Evolutionary conservation across 805 yeast genomes (phyloP).

Genomic region (Komagataella pastoris): DNA sequence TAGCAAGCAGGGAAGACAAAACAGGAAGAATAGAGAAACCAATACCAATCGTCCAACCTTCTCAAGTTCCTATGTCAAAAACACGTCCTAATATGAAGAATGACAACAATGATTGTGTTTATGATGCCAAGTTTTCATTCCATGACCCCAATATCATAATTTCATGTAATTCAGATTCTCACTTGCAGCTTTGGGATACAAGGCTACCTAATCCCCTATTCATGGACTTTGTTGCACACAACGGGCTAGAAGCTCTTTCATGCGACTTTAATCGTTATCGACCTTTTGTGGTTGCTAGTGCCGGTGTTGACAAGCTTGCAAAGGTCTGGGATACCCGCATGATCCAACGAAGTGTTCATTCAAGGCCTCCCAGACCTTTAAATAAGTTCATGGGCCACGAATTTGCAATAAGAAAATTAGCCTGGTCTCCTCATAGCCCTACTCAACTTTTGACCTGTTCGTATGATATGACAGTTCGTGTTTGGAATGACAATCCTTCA

Average conservation of each 20-base stretch:
- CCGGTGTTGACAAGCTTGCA: constrained; percentile 81
- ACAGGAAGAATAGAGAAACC: constrained; percentile 8
- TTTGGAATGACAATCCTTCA: constrained; percentile 70
- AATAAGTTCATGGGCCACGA: constrained; percentile 82
- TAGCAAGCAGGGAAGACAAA: constrained; percentile 16
- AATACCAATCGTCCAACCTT: constrained; percentile 6
- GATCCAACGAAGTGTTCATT: constrained; percentile 32
- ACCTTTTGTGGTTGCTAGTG: constrained; percentile 67
- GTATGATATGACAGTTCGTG: constrained; percentile 84
- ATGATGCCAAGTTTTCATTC: constrained; percentile 73
- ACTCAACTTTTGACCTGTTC: constrained; percentile 62
- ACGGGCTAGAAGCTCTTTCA: constrained; percentile 67
- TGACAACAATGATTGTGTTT: constrained; percentile 45
- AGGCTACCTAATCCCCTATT: constrained; percentile 52
- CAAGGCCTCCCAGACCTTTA: constrained; percentile 49
- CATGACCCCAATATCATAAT: constrained; percentile 62
- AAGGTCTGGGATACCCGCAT: constrained; percentile 83
- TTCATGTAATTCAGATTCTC: constrained; percentile 64
- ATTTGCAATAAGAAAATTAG: constrained; percentile 69
- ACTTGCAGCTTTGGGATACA: constrained; percentile 70
- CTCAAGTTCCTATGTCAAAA: constrained; percentile 20
- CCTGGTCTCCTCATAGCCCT: constrained; percentile 83
- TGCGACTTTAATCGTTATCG: constrained; percentile 90
- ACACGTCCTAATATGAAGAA: constrained; percentile 18
- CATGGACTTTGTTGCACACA: constrained; percentile 55